Conservation (phyloP, 2,329 filamentous ascomycete genomes). For the Laburnicola sp. region DNA sequence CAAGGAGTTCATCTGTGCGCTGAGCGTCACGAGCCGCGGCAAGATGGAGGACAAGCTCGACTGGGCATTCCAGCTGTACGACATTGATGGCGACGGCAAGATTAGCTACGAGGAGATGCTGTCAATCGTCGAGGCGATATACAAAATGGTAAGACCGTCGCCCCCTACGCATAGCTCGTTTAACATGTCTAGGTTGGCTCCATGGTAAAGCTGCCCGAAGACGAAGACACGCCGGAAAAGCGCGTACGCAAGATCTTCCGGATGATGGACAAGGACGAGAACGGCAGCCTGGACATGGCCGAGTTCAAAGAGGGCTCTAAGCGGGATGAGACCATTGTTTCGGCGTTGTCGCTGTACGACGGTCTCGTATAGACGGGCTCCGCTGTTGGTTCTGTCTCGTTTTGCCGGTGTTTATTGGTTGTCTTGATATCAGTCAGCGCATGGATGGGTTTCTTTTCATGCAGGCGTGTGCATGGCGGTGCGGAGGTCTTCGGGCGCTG, state of each 20-base stretch:
- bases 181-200: slow-evolving; percentile 73
- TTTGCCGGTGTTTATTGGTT: slow-evolving; percentile 38
- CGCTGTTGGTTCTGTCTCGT: slow-evolving; percentile 25
- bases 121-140: slow-evolving; percentile 97
- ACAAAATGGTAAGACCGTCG: slow-evolving; percentile 80
- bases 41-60: slow-evolving; percentile 99
- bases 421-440: slow-evolving; percentile 46
- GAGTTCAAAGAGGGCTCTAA: slow-evolving; percentile 99
- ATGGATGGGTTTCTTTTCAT: slow-evolving; percentile 40
- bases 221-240: slow-evolving; percentile 99
- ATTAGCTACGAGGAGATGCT: slow-evolving; percentile 99
- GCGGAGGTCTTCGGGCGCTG: slow-evolving; percentile 34
- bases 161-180: neutral
- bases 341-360: slow-evolving; percentile 92
- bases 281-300: slow-evolving; percentile 92
- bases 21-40: slow-evolving; percentile 94
- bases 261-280: slow-evolving; percentile 99
- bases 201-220: slow-evolving; percentile 98
- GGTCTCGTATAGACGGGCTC: slow-evolving; percentile 71
- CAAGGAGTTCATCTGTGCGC: slow-evolving; percentile 98
- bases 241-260: slow-evolving; percentile 96
- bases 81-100: slow-evolving; percentile 98
- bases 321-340: slow-evolving; percentile 98
- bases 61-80: slow-evolving; percentile 99
- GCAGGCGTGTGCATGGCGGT: slow-evolving; percentile 26